Evolutionary conservation across 2,329 filamentous ascomycete species (phyloP).

Genomic region (Epichloe sibirici): DNA sequence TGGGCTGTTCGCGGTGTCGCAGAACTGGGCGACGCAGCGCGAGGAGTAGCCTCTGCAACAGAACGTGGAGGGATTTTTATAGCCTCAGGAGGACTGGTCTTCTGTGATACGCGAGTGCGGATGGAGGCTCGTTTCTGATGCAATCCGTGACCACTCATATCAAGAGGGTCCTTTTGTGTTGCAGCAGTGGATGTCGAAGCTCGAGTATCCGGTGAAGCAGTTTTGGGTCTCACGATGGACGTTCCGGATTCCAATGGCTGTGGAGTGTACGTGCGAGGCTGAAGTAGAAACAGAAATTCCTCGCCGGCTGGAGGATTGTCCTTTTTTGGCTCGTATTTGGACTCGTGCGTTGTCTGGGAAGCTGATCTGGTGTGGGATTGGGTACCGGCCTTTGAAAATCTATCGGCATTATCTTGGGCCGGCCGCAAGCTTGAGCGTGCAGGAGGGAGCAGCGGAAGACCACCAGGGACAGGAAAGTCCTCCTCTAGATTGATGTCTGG

Average conservation of each 20-base stretch:
- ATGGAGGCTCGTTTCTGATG: slow-evolving; percentile 32
- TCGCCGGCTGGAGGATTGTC: slow-evolving; percentile 12
- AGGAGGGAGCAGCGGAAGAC: slow-evolving; percentile 11
- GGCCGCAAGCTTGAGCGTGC: slow-evolving; percentile 1
- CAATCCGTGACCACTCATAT: neutral
- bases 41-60: slow-evolving; percentile 10
- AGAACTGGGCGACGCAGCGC: slow-evolving; percentile 19
- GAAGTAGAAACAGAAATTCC: slow-evolving; percentile 37
- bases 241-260: neutral
- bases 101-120: slow-evolving; percentile 42
- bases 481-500: slow-evolving; percentile 9
- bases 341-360: neutral
- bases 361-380: neutral
- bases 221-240: neutral
- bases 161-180: neutral
- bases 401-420: neutral
- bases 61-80: slow-evolving; percentile 38
- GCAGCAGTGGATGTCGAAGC: neutral
- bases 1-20: slow-evolving; percentile 19
- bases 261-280: slow-evolving; percentile 46
- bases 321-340: slow-evolving; percentile 8
- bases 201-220: neutral
- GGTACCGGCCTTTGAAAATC: neutral
- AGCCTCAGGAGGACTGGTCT: slow-evolving; percentile 36
- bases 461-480: slow-evolving; percentile 15